A percentile compares a stretch with the other conserved stretches of the same genome.
Conservation (phyloP, 2,329 filamentous ascomycete species). For the Botryotinia convoluta region DNA sequence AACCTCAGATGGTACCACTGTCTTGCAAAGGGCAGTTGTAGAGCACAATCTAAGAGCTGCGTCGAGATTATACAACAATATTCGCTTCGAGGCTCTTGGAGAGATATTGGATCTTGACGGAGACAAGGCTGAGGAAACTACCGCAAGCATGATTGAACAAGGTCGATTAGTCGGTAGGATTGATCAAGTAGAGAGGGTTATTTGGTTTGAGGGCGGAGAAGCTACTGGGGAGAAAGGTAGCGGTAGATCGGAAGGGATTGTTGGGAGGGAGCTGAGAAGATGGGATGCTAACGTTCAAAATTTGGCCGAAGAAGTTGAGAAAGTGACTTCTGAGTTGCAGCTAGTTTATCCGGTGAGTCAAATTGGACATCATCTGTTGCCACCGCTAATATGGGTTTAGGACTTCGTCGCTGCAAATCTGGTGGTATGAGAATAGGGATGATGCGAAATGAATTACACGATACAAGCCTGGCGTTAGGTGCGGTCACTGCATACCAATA, state of each 20-base stretch:
- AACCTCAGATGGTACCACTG: slow-evolving; percentile 87
- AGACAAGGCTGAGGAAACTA: slow-evolving; percentile 84
- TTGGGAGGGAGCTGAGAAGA: slow-evolving; percentile 70
- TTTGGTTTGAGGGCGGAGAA: slow-evolving; percentile 79
- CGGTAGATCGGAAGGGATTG: slow-evolving; percentile 59
- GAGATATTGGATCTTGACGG: slow-evolving; percentile 73
- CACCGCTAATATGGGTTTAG: slow-evolving; percentile 37
- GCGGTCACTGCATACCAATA: slow-evolving; percentile 19
- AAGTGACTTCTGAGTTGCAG: slow-evolving; percentile 77
- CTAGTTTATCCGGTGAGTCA: slow-evolving; percentile 69
- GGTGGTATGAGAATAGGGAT: slow-evolving; percentile 39
- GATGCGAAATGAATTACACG: slow-evolving; percentile 21
- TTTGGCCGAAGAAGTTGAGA: slow-evolving; percentile 85
- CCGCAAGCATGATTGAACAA: slow-evolving; percentile 94
- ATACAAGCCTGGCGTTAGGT: slow-evolving; percentile 30
- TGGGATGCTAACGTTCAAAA: slow-evolving; percentile 91
- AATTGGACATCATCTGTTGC: background rate
- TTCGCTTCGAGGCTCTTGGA: slow-evolving; percentile 72
- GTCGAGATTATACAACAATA: slow-evolving; percentile 76
- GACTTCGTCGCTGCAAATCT: slow-evolving; percentile 57
- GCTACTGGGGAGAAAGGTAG: slow-evolving; percentile 67
- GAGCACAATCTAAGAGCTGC: slow-evolving; percentile 93
- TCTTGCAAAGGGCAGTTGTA: slow-evolving; percentile 87
- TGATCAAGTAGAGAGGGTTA: slow-evolving; percentile 85
- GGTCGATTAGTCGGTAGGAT: slow-evolving; percentile 83